Conservation (phyloP, 2,329 filamentous ascomycete genomes). For the Colletotrichum lindemuthianum region DNA sequence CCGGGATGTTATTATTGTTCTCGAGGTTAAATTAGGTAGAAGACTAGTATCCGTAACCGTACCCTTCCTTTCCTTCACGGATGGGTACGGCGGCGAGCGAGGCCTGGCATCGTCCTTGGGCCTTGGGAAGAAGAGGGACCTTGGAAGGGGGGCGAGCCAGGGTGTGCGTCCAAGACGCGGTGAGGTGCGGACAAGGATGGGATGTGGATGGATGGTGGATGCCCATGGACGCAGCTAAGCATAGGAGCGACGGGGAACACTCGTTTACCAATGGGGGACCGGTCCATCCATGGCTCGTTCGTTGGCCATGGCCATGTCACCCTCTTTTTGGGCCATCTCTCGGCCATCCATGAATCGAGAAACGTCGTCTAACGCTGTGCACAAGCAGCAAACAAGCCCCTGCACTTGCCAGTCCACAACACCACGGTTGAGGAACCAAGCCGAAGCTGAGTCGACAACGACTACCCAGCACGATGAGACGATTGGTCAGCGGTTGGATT, state of each 20-base stretch:
- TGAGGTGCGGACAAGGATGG: constrained; percentile 30
- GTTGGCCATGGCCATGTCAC: constrained; percentile 12
- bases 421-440: constrained; percentile 16
- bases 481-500: not conserved
- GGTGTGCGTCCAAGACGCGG: constrained; percentile 33
- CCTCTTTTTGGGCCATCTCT: not conserved
- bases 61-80: constrained; percentile 19
- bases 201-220: constrained; percentile 8
- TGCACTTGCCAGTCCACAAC: constrained; percentile 12
- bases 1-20: constrained; percentile 55
- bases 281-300: constrained; percentile 7
- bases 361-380: constrained; percentile 1
- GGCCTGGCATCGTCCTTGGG: constrained; percentile 14
- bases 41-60: constrained; percentile 27
- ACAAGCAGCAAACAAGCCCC: constrained; percentile 26
- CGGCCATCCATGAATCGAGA: not conserved
- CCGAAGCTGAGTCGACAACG: not conserved
- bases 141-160: constrained; percentile 11
- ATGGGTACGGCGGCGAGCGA: not conserved
- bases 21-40: constrained; percentile 35
- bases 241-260: constrained; percentile 22
- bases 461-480: not conserved
- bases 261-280: constrained; percentile 26
- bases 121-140: constrained; percentile 16
- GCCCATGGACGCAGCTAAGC: constrained; percentile 10